A percentile compares a stretch with the other conserved stretches of the same genome.
Conservation (phyloP, 768 basidiomycete species). For the Agrocybe praecox region DNA sequence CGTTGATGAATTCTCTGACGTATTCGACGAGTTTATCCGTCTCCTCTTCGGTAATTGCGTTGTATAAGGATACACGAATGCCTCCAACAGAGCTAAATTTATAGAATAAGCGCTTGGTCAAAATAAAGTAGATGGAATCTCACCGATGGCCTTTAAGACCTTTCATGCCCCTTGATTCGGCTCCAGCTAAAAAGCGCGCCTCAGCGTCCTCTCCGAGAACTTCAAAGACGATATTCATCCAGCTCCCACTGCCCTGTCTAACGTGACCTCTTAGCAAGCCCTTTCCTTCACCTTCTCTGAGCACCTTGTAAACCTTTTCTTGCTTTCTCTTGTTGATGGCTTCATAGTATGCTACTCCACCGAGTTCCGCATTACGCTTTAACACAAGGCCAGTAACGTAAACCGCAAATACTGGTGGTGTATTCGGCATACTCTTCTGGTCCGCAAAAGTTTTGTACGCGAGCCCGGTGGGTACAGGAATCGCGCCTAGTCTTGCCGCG, state of each 20-base stretch:
- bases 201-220: conserved; percentile 73
- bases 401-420: conserved; percentile 88
- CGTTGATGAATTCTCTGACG: conserved; percentile 54
- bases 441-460: conserved; percentile 85
- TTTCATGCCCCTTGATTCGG: conserved; percentile 78
- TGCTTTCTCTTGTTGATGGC: conserved; percentile 72
- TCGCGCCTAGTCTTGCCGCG: conserved; percentile 70
- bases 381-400: conserved; percentile 91
- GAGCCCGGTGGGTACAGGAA: conserved; percentile 75
- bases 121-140: conserved; percentile 27
- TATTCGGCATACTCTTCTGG: conserved; percentile 83
- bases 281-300: conserved; percentile 70
- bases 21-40: conserved; percentile 63
- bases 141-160: conserved; percentile 93
- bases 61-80: conserved; percentile 86
- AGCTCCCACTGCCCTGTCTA: conserved; percentile 74
- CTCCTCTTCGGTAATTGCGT: conserved; percentile 80
- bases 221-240: conserved; percentile 95
- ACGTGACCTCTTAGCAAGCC: conserved; percentile 78
- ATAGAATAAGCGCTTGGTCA: background rate
- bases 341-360: conserved; percentile 69
- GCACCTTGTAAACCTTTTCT: conserved; percentile 69
- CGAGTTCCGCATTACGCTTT: conserved; percentile 62
- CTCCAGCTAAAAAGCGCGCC: conserved; percentile 77
- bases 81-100: conserved; percentile 63